phyloP scores from a whole-genome alignment of 202 grass and related monocot genomes.

The Zoysia matrella region DNA sequence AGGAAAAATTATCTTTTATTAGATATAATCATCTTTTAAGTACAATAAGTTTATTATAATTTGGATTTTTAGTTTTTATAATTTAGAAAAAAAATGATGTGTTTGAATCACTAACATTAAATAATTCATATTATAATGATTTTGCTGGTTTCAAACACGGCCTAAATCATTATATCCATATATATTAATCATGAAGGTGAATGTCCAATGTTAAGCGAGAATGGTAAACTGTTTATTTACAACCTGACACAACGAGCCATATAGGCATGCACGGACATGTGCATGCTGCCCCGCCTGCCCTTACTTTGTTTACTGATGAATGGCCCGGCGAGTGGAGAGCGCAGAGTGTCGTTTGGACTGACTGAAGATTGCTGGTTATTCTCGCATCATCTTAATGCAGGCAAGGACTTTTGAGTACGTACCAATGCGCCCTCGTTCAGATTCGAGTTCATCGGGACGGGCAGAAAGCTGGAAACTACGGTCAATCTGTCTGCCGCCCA shows the following conservation, averaged over 20 bases:
- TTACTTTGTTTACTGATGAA: neutral
- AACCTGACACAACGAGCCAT: neutral
- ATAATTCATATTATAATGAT: too few relatives aligned
- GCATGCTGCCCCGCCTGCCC: slow-evolving; percentile 10
- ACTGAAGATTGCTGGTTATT: slow-evolving; percentile 31
- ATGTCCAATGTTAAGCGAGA: neutral
- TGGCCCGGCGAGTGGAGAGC: neutral
- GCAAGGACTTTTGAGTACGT: neutral
- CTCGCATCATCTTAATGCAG: slow-evolving; percentile 25
- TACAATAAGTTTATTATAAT: too few relatives aligned
- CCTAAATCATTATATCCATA: too few relatives aligned
- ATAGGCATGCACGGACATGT: neutral
- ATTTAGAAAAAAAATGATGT: too few relatives aligned
- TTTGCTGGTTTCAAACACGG: too few relatives aligned
- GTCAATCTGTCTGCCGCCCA: neutral
- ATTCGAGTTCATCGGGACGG: neutral
- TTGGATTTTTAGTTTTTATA: too few relatives aligned
- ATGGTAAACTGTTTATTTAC: neutral
- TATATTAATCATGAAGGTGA: neutral
- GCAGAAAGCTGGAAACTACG: neutral
- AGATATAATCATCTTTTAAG: too few relatives aligned
- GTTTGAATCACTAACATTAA: too few relatives aligned
- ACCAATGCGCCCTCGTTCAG: too few relatives aligned
- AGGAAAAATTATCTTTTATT: too few relatives aligned
- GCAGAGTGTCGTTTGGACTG: slow-evolving; percentile 15